Evolutionary conservation across 169 alveolate species (phyloP).

Genomic region (Perkinsus marinus): DNA sequence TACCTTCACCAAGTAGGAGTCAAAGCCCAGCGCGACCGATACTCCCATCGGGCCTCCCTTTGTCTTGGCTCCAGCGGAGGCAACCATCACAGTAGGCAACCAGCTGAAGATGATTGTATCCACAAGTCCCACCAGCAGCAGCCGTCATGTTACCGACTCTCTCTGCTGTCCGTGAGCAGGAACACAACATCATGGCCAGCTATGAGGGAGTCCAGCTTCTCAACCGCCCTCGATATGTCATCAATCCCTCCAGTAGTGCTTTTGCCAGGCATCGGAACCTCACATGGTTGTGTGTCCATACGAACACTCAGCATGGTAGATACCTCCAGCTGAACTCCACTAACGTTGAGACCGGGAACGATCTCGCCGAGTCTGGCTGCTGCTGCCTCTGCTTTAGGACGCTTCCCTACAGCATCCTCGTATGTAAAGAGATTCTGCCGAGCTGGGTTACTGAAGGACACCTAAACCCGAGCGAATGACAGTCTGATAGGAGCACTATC

Average conservation of each 20-base stretch:
- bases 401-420: slow-evolving; percentile 65
- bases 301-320: neutral
- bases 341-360: neutral
- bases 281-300: neutral
- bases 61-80: neutral
- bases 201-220: slow-evolving; percentile 13
- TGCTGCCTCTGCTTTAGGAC: slow-evolving; percentile 66
- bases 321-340: neutral
- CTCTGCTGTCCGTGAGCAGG: slow-evolving; percentile 78
- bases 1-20: slow-evolving; percentile 73
- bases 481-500: neutral
- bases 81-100: neutral
- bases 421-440: slow-evolving; percentile 74
- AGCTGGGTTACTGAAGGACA: slow-evolving; percentile 77
- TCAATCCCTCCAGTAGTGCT: neutral
- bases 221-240: neutral
- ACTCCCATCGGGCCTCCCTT: slow-evolving; percentile 44
- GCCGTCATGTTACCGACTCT: slow-evolving; percentile 72
- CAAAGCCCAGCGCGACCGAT: slow-evolving; percentile 85
- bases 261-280: neutral
- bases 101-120: slow-evolving; percentile 9
- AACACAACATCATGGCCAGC: slow-evolving; percentile 59
- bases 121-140: slow-evolving; percentile 65
- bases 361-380: neutral
- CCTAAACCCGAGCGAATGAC: neutral